Evolutionary conservation across 2,329 filamentous ascomycete species (phyloP).

Genomic region (Xylariales sp.): DNA sequence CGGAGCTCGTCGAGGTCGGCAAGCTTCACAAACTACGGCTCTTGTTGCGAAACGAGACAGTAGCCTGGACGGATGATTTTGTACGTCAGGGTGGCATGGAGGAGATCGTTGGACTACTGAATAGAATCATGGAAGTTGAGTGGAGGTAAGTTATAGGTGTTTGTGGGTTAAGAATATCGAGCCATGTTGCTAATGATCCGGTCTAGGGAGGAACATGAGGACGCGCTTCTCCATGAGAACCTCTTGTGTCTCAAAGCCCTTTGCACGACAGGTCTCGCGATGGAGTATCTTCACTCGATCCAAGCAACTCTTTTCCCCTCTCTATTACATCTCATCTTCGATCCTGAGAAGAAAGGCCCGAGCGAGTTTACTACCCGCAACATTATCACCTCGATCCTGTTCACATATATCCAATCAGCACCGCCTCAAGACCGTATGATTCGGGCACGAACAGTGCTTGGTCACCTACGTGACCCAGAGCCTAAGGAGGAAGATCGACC

Average conservation of each 20-base stretch:
- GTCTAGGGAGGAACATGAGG: slow-evolving; percentile 86
- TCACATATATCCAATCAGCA: slow-evolving; percentile 77
- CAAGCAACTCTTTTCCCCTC: slow-evolving; percentile 81
- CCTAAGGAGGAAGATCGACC: slow-evolving; percentile 72
- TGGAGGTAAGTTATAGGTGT: slow-evolving; percentile 68
- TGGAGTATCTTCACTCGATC: slow-evolving; percentile 76
- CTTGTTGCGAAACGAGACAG: slow-evolving; percentile 87
- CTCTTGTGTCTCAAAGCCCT: slow-evolving; percentile 91
- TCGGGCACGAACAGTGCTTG: slow-evolving; percentile 69
- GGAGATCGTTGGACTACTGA: slow-evolving; percentile 79
- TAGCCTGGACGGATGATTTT: slow-evolving; percentile 92
- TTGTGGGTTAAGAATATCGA: not conserved
- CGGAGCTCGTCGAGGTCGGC: slow-evolving; percentile 84
- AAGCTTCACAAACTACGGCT: slow-evolving; percentile 90
- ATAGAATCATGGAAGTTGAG: slow-evolving; percentile 91
- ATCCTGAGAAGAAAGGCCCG: slow-evolving; percentile 96
- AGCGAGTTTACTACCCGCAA: slow-evolving; percentile 93
- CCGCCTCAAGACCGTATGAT: slow-evolving; percentile 55
- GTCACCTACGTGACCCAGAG: slow-evolving; percentile 75
- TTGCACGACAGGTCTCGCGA: slow-evolving; percentile 82
- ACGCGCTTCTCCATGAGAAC: slow-evolving; percentile 85
- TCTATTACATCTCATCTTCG: slow-evolving; percentile 83
- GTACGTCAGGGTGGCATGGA: slow-evolving; percentile 87
- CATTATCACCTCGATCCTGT: slow-evolving; percentile 83
- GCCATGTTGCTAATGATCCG: not conserved